phyloP scores from a whole-genome alignment of 345 rosid genomes.

The Sonneratia caseolaris region DNA sequence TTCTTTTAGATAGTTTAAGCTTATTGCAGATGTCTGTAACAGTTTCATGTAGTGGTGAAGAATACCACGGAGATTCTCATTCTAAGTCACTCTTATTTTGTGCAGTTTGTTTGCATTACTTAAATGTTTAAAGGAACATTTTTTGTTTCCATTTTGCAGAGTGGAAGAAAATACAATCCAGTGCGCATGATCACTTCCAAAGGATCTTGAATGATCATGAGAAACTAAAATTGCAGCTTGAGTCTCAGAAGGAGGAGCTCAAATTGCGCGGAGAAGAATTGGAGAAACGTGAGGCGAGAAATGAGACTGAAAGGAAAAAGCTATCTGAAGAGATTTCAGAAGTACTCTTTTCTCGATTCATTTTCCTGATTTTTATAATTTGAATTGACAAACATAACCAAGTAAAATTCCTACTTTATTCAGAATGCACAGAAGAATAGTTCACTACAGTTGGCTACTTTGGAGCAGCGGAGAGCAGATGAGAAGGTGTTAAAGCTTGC shows the following conservation, averaged over 20 bases:
- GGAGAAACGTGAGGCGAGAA: conserved; percentile 72
- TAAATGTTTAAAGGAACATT: background rate
- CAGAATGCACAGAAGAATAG: conserved; percentile 55
- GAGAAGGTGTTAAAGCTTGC: conserved; percentile 68
- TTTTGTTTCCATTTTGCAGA: conserved; percentile 34
- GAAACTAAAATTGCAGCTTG: conserved; percentile 66
- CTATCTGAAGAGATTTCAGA: conserved; percentile 61
- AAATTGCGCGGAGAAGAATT: conserved; percentile 54
- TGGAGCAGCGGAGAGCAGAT: conserved; percentile 72
- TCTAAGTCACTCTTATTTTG: background rate
- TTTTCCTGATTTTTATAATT: background rate
- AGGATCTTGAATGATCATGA: conserved; percentile 76
- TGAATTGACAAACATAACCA: background rate
- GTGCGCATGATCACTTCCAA: conserved; percentile 65
- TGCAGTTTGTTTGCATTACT: background rate
- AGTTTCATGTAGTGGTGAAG: background rate
- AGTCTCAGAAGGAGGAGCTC: conserved; percentile 63
- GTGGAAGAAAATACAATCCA: conserved; percentile 60
- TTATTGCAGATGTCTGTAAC: background rate
- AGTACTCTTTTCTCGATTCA: conserved; percentile 29
- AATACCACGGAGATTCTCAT: background rate
- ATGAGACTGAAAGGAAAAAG: conserved; percentile 60
- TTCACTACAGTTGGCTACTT: conserved; percentile 56
- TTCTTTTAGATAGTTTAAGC: background rate
- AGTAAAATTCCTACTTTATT: background rate